Conservation (phyloP, 306 rosid species). For the Erythrophleum fordii region DNA sequence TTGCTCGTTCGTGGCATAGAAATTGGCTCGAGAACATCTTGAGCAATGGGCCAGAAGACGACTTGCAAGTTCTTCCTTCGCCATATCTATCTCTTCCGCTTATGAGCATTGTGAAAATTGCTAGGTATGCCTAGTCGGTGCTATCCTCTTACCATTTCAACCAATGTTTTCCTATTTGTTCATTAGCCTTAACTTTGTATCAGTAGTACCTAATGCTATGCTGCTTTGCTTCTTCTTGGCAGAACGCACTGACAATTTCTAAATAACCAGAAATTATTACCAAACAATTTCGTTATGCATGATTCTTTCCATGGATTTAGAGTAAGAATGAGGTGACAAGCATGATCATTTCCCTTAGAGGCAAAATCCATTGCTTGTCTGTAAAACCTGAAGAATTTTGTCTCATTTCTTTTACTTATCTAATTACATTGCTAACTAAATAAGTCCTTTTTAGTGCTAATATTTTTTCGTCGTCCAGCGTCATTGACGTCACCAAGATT, state of each 20-base stretch:
- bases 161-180: constrained; percentile 1
- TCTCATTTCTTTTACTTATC: neutral
- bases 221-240: no score
- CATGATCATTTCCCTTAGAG: neutral
- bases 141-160: constrained; percentile 7
- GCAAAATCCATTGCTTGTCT: neutral
- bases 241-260: no score
- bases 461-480: constrained; percentile 9
- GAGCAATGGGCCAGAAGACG: constrained; percentile 55
- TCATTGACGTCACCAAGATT: neutral
- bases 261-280: no score
- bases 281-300: neutral
- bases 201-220: no score
- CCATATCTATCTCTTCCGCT: constrained; percentile 87
- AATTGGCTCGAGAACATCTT: constrained; percentile 80
- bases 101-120: constrained; percentile 88
- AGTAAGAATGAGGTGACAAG: constrained; percentile 5
- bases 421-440: neutral
- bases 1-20: constrained; percentile 92
- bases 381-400: constrained; percentile 1
- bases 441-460: neutral
- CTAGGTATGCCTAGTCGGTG: constrained; percentile 59
- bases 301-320: neutral
- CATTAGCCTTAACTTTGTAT: constrained; percentile 3
- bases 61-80: constrained; percentile 63